Evolutionary conservation across 73 alveolate species (phyloP).

Genomic region (Paramecium caudatum): DNA sequence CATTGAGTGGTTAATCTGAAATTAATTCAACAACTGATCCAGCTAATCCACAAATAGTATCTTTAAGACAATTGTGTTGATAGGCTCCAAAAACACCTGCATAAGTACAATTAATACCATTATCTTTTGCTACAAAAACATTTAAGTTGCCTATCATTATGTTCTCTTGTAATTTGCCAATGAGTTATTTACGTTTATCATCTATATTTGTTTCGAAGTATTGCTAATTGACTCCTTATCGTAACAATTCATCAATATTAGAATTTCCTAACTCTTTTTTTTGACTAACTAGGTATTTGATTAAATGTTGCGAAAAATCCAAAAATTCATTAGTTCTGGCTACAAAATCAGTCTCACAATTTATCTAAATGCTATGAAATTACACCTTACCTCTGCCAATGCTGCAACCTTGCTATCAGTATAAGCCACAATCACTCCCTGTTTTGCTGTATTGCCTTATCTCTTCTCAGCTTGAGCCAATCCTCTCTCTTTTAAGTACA

Average conservation of each 20-base stretch:
- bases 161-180: conserved; percentile 41
- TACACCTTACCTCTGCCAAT: conserved; percentile 36
- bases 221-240: not conserved
- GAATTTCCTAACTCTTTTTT: not conserved
- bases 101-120: not conserved
- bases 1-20: not conserved
- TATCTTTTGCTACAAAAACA: conserved; percentile 10
- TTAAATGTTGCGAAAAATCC: conserved; percentile 49
- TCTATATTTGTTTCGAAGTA: conserved; percentile 24
- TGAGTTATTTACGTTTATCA: conserved; percentile 47
- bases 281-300: not conserved
- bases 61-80: conserved; percentile 48
- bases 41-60: conserved; percentile 38
- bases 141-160: conserved; percentile 37
- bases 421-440: conserved; percentile 26
- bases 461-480: conserved; percentile 62
- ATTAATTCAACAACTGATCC: conserved; percentile 48
- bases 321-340: conserved; percentile 68
- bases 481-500: conserved; percentile 46
- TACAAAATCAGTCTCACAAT: conserved; percentile 66
- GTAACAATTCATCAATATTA: not conserved
- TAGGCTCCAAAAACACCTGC: conserved; percentile 25
- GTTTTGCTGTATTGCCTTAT: conserved; percentile 32
- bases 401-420: conserved; percentile 38
- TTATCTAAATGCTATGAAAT: not conserved